Conservation (phyloP, 139 green algal genomes). For the Chlamydomonas sphaeroides region DNA sequence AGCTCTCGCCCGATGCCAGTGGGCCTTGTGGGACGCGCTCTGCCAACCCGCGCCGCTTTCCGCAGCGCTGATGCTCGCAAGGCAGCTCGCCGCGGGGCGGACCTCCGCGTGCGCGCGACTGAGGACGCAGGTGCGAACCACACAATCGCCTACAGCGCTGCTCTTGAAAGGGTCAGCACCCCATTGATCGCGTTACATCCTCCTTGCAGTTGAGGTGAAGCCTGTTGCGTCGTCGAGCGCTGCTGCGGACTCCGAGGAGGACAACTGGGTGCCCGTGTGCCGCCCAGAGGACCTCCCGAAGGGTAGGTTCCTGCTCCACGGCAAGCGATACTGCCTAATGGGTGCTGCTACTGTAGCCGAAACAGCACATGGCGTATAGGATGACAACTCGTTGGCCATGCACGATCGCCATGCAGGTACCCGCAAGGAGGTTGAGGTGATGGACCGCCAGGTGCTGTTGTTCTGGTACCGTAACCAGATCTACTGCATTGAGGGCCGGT, state of each 20-base stretch:
- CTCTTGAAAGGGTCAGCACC: background rate
- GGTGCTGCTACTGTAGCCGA: background rate
- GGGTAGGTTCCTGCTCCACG: constrained; percentile 49
- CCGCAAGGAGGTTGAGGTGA: constrained; percentile 87
- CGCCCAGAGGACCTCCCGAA: constrained; percentile 88
- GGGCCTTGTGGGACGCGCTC: no score
- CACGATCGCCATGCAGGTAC: constrained; percentile 67
- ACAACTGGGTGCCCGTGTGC: constrained; percentile 79
- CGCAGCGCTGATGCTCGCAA: background rate
- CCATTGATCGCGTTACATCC: background rate
- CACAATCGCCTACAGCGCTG: no score
- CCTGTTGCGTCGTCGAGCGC: constrained; percentile 9
- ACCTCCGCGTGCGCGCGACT: constrained; percentile 1
- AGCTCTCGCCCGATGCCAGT: no score
- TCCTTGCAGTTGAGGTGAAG: constrained; percentile 27
- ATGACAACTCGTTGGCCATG: no score
- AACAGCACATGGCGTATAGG: no score
- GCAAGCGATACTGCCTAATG: background rate
- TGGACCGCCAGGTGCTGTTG: constrained; percentile 87
- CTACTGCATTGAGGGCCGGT: constrained; percentile 90
- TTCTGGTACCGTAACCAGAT: constrained; percentile 99
- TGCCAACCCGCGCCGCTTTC: background rate
- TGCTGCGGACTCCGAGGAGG: background rate
- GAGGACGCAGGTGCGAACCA: constrained; percentile 20
- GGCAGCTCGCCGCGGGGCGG: no score